A percentile compares a stretch with the other conserved stretches of the same genome.
phyloP scores from a whole-genome alignment of 306 rosid genomes.

The peach (Prunus persica) region Prunus_persica_NCBIv2 NC_034014.1:28267001-28267500 shows the following conservation, averaged over 20 bases:
- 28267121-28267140: too few species aligned
- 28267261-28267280: background rate
- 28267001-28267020: background rate
- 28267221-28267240: background rate
- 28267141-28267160: too few species aligned
- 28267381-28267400: constrained; percentile 67
- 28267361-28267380: constrained; percentile 66
- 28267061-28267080: background rate
- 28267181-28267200: too few species aligned
- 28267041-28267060: background rate
- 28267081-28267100: background rate
- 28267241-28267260: background rate
- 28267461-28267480: constrained; percentile 67
- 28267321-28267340: constrained; percentile 39
- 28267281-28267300: constrained; percentile 67
- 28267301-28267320: constrained; percentile 47
- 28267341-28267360: constrained; percentile 48
- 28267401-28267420: constrained; percentile 41
- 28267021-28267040: background rate
- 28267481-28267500: constrained; percentile 54
- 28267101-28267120: too few species aligned
- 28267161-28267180: too few species aligned
- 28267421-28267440: constrained; percentile 77
- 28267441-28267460: constrained; percentile 89
- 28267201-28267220: too few species aligned